These are phyloP conservation scores for Cairneyella variabilis DNA, from an alignment of 495 filamentous ascomycete genomes.

Conservation along the genomic window DNA sequence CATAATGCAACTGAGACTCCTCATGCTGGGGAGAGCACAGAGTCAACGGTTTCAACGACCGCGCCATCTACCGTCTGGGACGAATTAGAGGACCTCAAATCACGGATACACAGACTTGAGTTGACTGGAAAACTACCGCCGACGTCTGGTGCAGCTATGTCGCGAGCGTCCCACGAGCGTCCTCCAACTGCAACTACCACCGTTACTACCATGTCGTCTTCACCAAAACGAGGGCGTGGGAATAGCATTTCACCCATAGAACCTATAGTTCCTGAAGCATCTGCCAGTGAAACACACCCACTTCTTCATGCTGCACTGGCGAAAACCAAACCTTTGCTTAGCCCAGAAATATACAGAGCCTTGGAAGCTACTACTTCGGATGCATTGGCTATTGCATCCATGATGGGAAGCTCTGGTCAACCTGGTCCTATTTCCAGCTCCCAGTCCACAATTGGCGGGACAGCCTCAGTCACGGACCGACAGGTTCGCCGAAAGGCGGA, in stretches of 20 bases:
- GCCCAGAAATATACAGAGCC: conserved; percentile 68
- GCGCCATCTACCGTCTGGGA: conserved; percentile 96
- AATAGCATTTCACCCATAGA: conserved; percentile 47
- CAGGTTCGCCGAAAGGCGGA: conserved; percentile 87
- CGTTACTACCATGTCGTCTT: conserved; percentile 86
- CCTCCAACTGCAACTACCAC: conserved; percentile 90
- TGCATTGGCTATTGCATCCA: conserved; percentile 67
- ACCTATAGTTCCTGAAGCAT: conserved; percentile 30
- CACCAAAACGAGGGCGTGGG: conserved; percentile 64
- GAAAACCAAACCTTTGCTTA: conserved; percentile 67
- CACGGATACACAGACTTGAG: conserved; percentile 88
- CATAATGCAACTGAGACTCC: conserved; percentile 42
- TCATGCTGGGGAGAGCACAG: conserved; percentile 55
- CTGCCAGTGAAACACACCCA: conserved; percentile 56
- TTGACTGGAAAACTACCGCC: conserved; percentile 81
- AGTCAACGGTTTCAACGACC: conserved; percentile 79
- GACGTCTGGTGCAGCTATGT: conserved; percentile 74
- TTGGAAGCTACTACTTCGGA: conserved; percentile 80
- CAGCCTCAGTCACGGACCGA: conserved; percentile 63
- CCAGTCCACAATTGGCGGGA: conserved; percentile 57
- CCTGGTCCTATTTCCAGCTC: conserved; percentile 57
- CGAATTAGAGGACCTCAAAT: conserved; percentile 93
- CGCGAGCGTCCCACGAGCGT: conserved; percentile 70
- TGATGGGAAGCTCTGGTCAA: conserved; percentile 64
- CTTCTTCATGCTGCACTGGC: conserved; percentile 74